phyloP scores from a whole-genome alignment of 805 yeast genomes.

The Myxozyma mucilagina region DNA sequence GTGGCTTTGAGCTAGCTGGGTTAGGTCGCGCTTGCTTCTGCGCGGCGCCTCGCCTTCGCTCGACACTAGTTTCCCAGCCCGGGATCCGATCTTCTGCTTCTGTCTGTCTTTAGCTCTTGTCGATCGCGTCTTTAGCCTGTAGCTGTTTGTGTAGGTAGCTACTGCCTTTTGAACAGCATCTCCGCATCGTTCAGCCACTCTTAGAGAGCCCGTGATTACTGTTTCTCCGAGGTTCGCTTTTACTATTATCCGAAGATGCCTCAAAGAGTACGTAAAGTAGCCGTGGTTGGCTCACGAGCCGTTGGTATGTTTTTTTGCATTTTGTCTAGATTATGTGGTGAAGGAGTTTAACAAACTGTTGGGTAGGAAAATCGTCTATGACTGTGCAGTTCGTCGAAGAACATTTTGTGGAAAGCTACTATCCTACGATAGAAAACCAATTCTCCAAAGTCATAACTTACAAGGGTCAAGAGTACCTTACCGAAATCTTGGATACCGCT shows the following conservation, averaged over 20 bases:
- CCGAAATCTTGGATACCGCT: constrained; percentile 88
- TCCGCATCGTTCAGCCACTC: too few species aligned
- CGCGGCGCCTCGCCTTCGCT: too few species aligned
- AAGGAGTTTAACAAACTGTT: neutral
- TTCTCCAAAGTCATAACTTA: constrained; percentile 68
- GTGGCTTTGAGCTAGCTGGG: neutral
- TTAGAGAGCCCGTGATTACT: too few species aligned
- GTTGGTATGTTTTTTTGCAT: constrained; percentile 56
- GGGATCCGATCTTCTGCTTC: too few species aligned
- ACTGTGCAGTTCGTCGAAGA: constrained; percentile 84
- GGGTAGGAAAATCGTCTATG: constrained; percentile 70
- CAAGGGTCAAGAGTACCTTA: constrained; percentile 71
- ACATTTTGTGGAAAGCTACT: constrained; percentile 83
- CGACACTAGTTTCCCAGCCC: too few species aligned
- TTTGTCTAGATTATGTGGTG: neutral
- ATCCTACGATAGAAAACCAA: constrained; percentile 88
- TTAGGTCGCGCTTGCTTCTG: neutral
- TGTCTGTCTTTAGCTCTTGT: too few species aligned
- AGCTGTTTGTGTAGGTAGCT: too few species aligned
- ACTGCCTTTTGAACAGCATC: too few species aligned
- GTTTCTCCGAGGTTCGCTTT: too few species aligned
- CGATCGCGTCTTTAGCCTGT: too few species aligned
- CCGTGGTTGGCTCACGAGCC: constrained; percentile 83
- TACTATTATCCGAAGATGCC: constrained; percentile 34
- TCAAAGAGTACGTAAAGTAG: constrained; percentile 65